Conservation (phyloP, 495 filamentous ascomycete genomes). For the Aspergillus saccharolyticus region DNA sequence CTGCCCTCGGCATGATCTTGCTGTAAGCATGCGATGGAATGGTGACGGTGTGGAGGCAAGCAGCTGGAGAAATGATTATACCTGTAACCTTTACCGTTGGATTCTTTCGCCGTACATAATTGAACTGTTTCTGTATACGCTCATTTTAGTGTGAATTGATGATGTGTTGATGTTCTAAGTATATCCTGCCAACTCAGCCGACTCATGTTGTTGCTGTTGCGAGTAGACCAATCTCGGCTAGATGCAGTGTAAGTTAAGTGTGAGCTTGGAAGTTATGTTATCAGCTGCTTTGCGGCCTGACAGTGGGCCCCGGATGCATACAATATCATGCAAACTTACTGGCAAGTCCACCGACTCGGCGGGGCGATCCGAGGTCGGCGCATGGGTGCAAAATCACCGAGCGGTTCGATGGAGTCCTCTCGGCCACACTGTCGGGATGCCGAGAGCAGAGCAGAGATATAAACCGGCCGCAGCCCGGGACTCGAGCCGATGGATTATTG, state of each 20-base stretch:
- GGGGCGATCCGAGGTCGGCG: background rate
- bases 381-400: background rate
- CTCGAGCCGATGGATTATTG: background rate
- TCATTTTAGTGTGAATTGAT: background rate
- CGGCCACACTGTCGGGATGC: constrained; percentile 11
- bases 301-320: background rate
- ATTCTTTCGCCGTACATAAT: constrained; percentile 5
- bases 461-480: background rate
- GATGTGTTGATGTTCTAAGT: background rate
- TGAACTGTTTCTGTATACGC: constrained; percentile 1
- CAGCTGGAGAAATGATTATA: background rate
- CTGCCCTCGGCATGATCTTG: constrained; percentile 71
- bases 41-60: background rate
- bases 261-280: background rate
- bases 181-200: too few species aligned
- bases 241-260: too few species aligned
- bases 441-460: background rate
- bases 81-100: background rate
- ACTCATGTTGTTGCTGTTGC: too few species aligned
- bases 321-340: background rate
- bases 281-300: background rate
- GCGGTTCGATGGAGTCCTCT: background rate
- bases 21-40: constrained; percentile 49
- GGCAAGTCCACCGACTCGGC: background rate
- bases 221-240: too few species aligned